phyloP scores from a whole-genome alignment of 495 filamentous ascomycete species.

The Chaetomium cochliodes region DNA sequence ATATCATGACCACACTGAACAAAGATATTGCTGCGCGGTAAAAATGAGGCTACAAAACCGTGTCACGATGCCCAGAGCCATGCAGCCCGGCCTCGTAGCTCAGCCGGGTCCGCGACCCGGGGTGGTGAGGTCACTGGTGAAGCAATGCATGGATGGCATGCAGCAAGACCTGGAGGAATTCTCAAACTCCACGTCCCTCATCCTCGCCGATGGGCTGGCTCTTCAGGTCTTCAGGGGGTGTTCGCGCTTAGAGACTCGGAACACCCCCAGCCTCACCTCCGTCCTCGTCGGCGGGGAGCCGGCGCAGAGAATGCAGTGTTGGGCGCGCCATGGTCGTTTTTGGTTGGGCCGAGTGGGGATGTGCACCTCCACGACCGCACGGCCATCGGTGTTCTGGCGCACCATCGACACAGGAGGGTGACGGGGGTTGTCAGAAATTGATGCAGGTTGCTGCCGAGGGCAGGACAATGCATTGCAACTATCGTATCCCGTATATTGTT shows the following conservation, averaged over 20 bases:
- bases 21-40: too few species aligned
- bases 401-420: conserved; percentile 4
- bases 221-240: not conserved
- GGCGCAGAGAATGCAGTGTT: not conserved
- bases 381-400: not conserved
- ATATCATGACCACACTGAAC: too few species aligned
- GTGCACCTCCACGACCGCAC: not conserved
- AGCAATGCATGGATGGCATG: too few species aligned
- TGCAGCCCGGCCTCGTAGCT: too few species aligned
- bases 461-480: not conserved
- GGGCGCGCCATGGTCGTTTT: not conserved
- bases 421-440: not conserved
- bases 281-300: conserved; percentile 7
- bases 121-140: too few species aligned
- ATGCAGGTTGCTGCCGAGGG: conserved; percentile 2
- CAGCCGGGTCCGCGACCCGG: too few species aligned
- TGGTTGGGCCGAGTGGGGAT: not conserved
- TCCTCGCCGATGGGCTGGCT: too few species aligned
- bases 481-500: not conserved
- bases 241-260: not conserved
- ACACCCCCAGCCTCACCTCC: conserved; percentile 1
- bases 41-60: too few species aligned
- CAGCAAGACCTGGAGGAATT: too few species aligned
- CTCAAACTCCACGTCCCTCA: too few species aligned
- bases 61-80: too few species aligned